Evolutionary conservation across 73 alveolate species (phyloP), one percentile per base, ranked within the genome.

Genomic region (Paramecium biaurelia): DNA sequence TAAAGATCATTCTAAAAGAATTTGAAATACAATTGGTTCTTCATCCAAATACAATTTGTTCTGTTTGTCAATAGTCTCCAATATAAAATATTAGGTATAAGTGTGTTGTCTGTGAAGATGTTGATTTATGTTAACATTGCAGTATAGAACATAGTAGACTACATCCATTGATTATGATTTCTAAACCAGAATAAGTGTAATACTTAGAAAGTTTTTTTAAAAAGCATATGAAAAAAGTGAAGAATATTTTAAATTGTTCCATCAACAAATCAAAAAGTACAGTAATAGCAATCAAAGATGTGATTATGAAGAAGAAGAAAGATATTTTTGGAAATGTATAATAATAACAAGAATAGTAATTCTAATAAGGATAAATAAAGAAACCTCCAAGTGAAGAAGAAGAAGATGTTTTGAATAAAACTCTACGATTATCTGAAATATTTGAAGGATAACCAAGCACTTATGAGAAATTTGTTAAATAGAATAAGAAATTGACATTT

Each of bases 41-140:
- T 30, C 84, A 63, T 63, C 84, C 84, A 63, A 63, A 63, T 63
- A 63, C 84, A 63, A 18, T 32, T 11, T 63, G 84, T 63, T 63
- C 45, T n/a, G 45, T 30, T 12, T 63, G 84, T 9, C 28, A 63
- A 32, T 32, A 63, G 12, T 63, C 84, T 30, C 84, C 84, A 63
- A 63, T 63, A 5, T 23, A 23, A 63, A 63, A 63, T 63, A 63
- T 63, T 63, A 63, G 87, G n/a, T 34, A 4, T 7, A 74, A 20
- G 20, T 74, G 87, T 34, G 57, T 35, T 28, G 87, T 74, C 10
- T 74, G 87, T 20, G 59, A 74, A 34, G 58, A 74, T 41, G 45
- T 34, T 0, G 59, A 74, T 74, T 41, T 74, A 34, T 74, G 87
- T 35, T n/a, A 34, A 12, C 12, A 74, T 28, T 74, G 87, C 53